Evolutionary conservation across 176 grass and related monocot species (phyloP), one percentile per base, ranked within the genome.

Genomic region (Avena eriantha): DNA sequence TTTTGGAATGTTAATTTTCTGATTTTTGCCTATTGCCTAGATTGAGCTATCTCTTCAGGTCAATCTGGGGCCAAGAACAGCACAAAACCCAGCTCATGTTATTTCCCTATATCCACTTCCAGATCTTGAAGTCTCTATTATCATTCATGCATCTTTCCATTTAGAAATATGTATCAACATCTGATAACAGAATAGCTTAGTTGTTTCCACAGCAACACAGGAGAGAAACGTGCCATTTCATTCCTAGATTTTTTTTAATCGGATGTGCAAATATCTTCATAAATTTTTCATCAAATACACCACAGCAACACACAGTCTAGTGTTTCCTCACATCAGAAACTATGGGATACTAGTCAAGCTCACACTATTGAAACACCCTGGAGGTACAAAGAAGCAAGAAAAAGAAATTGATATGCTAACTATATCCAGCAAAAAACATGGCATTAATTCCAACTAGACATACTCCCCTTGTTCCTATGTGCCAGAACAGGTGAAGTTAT

Each of bases 311-410:
- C 14, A 67, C 5, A 17, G 24, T 34, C 16, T 34, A 68, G 31
- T 15, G 3, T 26, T 76, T 50, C 60, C 56, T 64, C 35, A 75
- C 41, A 35, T 61, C 39, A 41, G 31, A 41, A 61, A 77, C 16
- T 19, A 54, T 63, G 17, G 55, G 24, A 50, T 75, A 84, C 3
- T 63, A 12, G 13, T 65, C 49, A 35, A 76, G 43, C 41, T 57
- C 50, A 71, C 50, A 56, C n/a, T 14, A 43, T 18, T 50, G 21
- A 84, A 84, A 50, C 24, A 19, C 46, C 41, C 4, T 41, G 47
- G 4, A 71, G 35, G 7, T 64, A 76, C 39, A 73, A n/a, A 73
- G 39, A 47, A 73, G 76, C 49, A 70, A 86, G 35, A 22, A 59
- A 59, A 57, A 41, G 39, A 41, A 78, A n/a, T 58, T 39, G 17